Conservation (phyloP, 805 yeast genomes). For the Diddensiella transvaalensis region DNA sequence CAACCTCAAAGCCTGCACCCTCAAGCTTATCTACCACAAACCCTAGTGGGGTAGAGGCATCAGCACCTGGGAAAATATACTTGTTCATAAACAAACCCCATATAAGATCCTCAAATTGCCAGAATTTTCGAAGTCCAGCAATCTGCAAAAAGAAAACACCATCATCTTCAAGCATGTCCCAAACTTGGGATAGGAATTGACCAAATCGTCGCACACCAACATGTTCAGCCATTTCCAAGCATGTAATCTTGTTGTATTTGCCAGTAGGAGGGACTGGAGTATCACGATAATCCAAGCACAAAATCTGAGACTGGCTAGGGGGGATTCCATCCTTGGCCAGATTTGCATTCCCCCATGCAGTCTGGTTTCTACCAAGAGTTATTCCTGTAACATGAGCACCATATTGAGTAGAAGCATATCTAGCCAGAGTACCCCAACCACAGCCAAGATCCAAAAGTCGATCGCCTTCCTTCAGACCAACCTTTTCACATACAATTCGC, state of each 20-base stretch:
- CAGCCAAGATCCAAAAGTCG: slow-evolving; percentile 81
- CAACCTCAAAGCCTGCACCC: slow-evolving; percentile 82
- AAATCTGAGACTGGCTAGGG: slow-evolving; percentile 65
- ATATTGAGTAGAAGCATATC: slow-evolving; percentile 74
- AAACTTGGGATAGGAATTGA: slow-evolving; percentile 71
- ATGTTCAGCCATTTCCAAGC: slow-evolving; percentile 94
- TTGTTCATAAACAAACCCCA: slow-evolving; percentile 98
- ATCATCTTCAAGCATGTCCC: slow-evolving; percentile 86
- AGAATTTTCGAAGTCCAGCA: slow-evolving; percentile 84
- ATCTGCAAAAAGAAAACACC: slow-evolving; percentile 84
- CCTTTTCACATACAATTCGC: slow-evolving; percentile 82
- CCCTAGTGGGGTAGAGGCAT: slow-evolving; percentile 89
- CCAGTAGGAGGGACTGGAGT: slow-evolving; percentile 66
- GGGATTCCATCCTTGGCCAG: slow-evolving; percentile 66
- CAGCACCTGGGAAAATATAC: slow-evolving; percentile 96
- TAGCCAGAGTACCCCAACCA: slow-evolving; percentile 94
- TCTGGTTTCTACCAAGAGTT: slow-evolving; percentile 86
- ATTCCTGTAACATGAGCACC: slow-evolving; percentile 88
- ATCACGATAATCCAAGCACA: slow-evolving; percentile 87
- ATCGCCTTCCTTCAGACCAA: slow-evolving; percentile 69
- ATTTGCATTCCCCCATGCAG: slow-evolving; percentile 78
- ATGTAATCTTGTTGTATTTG: slow-evolving; percentile 78
- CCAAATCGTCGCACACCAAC: slow-evolving; percentile 86
- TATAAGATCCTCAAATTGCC: slow-evolving; percentile 92
- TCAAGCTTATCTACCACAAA: slow-evolving; percentile 76